Percentiles rank a stretch among this genome's conserved stretches.
Evolutionary conservation across 306 rosid genomes (phyloP).

Genomic region (Vigna trinervia): DNA sequence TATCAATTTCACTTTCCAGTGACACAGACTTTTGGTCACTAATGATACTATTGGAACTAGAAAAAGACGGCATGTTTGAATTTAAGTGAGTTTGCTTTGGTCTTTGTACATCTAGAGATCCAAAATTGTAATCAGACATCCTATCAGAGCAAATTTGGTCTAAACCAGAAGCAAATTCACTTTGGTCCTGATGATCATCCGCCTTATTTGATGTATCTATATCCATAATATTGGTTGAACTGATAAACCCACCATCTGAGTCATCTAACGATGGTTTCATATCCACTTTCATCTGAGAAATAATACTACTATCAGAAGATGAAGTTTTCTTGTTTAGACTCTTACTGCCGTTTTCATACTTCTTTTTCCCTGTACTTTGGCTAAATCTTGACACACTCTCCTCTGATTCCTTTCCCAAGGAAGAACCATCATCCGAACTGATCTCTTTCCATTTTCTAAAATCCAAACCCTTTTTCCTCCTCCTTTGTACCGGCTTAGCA

Average conservation of each 20-base stretch:
- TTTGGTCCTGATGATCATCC: slow-evolving; percentile 39
- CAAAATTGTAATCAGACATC: slow-evolving; percentile 31
- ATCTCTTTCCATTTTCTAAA: slow-evolving; percentile 73
- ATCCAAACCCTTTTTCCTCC: slow-evolving; percentile 64
- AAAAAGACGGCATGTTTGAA: slow-evolving; percentile 42
- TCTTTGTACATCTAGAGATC: slow-evolving; percentile 34
- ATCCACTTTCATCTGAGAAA: slow-evolving; percentile 37
- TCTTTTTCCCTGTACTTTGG: slow-evolving; percentile 40
- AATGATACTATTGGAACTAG: slow-evolving; percentile 40
- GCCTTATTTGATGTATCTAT: slow-evolving; percentile 48
- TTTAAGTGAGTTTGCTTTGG: slow-evolving; percentile 36
- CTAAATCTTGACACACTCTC: slow-evolving; percentile 22
- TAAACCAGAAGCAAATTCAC: slow-evolving; percentile 29
- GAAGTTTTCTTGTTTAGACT: slow-evolving; percentile 45
- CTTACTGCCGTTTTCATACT: slow-evolving; percentile 39
- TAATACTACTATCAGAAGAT: slow-evolving; percentile 32
- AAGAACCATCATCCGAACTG: slow-evolving; percentile 50
- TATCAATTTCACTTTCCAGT: slow-evolving; percentile 75
- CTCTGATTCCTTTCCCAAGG: slow-evolving; percentile 43
- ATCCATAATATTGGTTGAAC: slow-evolving; percentile 44
- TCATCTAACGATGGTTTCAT: slow-evolving; percentile 32
- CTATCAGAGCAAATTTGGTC: slow-evolving; percentile 25
- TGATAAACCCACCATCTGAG: slow-evolving; percentile 24
- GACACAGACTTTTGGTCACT: slow-evolving; percentile 51
- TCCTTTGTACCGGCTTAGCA: slow-evolving; percentile 77